phyloP scores from a whole-genome alignment of 2,329 filamentous ascomycete genomes.

The Colletotrichum gigasporum region DNA sequence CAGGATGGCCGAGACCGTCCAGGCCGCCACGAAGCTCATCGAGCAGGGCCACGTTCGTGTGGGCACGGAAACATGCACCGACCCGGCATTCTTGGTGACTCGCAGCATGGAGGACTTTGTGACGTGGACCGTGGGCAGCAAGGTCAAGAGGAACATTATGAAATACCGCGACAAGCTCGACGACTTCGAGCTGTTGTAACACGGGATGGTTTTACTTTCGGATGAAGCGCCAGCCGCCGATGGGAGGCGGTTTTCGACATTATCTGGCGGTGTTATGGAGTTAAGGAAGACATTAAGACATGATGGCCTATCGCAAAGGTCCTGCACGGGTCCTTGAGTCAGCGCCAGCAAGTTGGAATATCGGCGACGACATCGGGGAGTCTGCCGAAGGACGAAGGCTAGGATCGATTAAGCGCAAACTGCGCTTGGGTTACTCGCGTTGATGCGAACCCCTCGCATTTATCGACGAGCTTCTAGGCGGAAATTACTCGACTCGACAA shows the following conservation, averaged over 20 bases:
- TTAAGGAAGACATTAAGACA: constrained; percentile 14
- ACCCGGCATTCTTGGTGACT: constrained; percentile 89
- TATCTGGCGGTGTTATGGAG: constrained; percentile 27
- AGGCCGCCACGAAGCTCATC: constrained; percentile 85
- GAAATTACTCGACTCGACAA: background rate
- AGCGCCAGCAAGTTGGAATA: background rate
- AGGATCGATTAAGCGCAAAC: background rate
- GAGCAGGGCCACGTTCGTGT: constrained; percentile 95
- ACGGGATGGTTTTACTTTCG: constrained; percentile 21
- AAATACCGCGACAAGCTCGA: constrained; percentile 95
- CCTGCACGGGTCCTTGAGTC: constrained; percentile 7
- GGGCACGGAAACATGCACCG: constrained; percentile 88
- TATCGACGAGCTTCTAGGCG: background rate
- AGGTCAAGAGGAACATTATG: constrained; percentile 97
- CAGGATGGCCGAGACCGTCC: constrained; percentile 87
- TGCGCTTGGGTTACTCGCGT: background rate
- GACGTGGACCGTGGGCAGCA: constrained; percentile 94
- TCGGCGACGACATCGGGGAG: background rate
- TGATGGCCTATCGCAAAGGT: background rate
- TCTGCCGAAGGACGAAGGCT: background rate
- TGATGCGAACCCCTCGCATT: background rate
- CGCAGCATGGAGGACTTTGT: constrained; percentile 95
- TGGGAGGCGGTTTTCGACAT: constrained; percentile 8
- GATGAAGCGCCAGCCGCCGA: constrained; percentile 15
- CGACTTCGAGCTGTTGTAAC: constrained; percentile 89